A percentile compares a stretch with the other conserved stretches of the same genome.
Conservation (phyloP, 2,329 filamentous ascomycete species). For the Fusarium irregulare region DNA sequence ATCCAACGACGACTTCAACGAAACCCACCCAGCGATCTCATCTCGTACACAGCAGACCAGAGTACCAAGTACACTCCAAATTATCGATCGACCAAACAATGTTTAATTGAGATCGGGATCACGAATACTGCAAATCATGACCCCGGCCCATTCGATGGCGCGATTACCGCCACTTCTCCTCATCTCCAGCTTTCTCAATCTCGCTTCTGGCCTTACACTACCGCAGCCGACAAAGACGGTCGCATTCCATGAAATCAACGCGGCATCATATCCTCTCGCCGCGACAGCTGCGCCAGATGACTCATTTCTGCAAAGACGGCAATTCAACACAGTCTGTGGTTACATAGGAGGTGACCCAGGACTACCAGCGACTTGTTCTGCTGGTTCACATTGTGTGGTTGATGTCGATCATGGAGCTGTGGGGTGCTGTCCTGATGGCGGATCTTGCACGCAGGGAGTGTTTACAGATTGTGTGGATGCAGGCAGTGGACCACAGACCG, state of each 20-base stretch:
- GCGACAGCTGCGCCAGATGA: slow-evolving; percentile 54
- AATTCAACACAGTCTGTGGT: slow-evolving; percentile 67
- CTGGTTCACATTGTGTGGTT: slow-evolving; percentile 68
- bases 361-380: slow-evolving; percentile 67
- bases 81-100: slow-evolving; percentile 29
- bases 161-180: slow-evolving; percentile 53
- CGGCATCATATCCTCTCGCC: slow-evolving; percentile 54
- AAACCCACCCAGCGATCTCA: slow-evolving; percentile 12
- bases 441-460: slow-evolving; percentile 64
- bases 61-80: slow-evolving; percentile 5
- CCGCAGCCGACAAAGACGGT: slow-evolving; percentile 56
- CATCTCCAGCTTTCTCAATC: slow-evolving; percentile 49
- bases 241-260: slow-evolving; percentile 53
- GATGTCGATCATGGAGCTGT: slow-evolving; percentile 62
- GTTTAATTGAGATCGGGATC: slow-evolving; percentile 42
- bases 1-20: slow-evolving; percentile 11
- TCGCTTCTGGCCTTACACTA: slow-evolving; percentile 53
- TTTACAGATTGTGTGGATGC: slow-evolving; percentile 68
- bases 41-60: background rate
- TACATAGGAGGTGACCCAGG: slow-evolving; percentile 64
- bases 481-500: slow-evolving; percentile 61
- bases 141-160: slow-evolving; percentile 48
- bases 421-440: slow-evolving; percentile 66
- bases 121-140: slow-evolving; percentile 40
- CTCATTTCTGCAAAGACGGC: slow-evolving; percentile 54